A percentile compares a stretch with the other conserved stretches of the same genome.
Evolutionary conservation across 768 basidiomycete genomes (phyloP).

Genomic region (Leccinum disarticulatum): DNA sequence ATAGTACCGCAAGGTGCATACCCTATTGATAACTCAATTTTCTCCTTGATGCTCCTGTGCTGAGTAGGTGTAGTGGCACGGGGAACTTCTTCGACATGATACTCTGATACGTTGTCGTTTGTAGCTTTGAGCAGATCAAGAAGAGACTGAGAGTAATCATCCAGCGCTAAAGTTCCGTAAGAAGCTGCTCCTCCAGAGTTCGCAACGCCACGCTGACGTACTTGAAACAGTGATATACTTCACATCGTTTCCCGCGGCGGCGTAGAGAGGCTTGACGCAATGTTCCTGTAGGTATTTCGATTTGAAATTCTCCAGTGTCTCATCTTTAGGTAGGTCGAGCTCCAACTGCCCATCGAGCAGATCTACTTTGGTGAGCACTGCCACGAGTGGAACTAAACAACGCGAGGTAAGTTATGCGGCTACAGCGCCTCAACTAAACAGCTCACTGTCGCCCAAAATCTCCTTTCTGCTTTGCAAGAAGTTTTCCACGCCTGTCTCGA

Average conservation of each 20-base stretch:
- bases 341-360: conserved; percentile 5
- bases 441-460: conserved; percentile 10
- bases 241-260: conserved; percentile 1
- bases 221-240: conserved; percentile 11
- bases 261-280: conserved; percentile 2
- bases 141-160: conserved; percentile 8
- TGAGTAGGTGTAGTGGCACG: background rate
- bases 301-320: background rate
- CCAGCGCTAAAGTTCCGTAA: conserved; percentile 6
- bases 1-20: background rate
- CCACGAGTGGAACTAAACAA: conserved; percentile 3
- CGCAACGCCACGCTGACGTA: background rate
- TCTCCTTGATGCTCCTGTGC: background rate
- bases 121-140: conserved; percentile 3
- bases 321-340: background rate
- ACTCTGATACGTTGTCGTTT: background rate
- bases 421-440: background rate
- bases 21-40: background rate
- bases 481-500: conserved; percentile 15
- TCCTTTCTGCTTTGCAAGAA: conserved; percentile 9
- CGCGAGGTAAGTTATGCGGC: background rate
- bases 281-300: background rate
- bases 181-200: background rate
- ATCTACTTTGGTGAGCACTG: conserved; percentile 19
- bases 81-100: background rate